These are phyloP conservation scores for Trypanosomatidae sp. DNA, from an alignment of 208 protist species.

Conservation along the genomic window DNA sequence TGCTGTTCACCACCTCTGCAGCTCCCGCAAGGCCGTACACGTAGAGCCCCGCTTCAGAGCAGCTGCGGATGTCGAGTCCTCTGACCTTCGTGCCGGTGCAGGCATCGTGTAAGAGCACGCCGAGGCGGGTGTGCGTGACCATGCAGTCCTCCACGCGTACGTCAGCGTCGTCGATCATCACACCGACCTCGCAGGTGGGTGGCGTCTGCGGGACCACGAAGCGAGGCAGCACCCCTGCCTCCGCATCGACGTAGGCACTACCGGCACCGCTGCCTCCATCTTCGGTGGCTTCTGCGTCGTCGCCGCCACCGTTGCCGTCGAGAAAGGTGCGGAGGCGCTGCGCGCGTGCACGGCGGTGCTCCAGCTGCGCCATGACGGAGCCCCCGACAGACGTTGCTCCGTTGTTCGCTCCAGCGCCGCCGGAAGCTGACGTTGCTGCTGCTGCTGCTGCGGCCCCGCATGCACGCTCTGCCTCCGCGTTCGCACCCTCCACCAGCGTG, in stretches of 20 bases:
- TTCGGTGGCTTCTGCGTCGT: too few species aligned
- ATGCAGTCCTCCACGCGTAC: constrained; percentile 56
- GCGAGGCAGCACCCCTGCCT: constrained; percentile 25
- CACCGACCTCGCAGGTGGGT: constrained; percentile 48
- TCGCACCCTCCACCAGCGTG: constrained; percentile 55
- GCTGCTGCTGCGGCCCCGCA: neutral
- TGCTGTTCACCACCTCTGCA: constrained; percentile 39
- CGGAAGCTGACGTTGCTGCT: neutral
- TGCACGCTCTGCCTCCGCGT: constrained; percentile 14
- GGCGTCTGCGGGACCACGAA: constrained; percentile 21
- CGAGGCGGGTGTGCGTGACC: constrained; percentile 60
- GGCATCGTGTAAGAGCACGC: constrained; percentile 49
- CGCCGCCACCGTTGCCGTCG: constrained; percentile 5
- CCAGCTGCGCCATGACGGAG: constrained; percentile 24
- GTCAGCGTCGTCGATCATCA: constrained; percentile 80
- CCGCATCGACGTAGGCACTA: constrained; percentile 3
- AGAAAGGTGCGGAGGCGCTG: constrained; percentile 16
- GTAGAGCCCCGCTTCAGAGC: constrained; percentile 59
- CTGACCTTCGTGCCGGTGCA: constrained; percentile 40
- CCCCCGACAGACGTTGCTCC: too few species aligned
- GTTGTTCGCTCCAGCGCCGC: neutral
- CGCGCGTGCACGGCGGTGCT: constrained; percentile 27
- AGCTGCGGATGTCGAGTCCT: constrained; percentile 46
- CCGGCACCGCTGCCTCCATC: constrained; percentile 6
- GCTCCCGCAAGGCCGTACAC: constrained; percentile 46